These are phyloP conservation scores for Casuarina cunninghamiana DNA, from an alignment of 306 rosid genomes.

Conservation along the genomic window DNA sequence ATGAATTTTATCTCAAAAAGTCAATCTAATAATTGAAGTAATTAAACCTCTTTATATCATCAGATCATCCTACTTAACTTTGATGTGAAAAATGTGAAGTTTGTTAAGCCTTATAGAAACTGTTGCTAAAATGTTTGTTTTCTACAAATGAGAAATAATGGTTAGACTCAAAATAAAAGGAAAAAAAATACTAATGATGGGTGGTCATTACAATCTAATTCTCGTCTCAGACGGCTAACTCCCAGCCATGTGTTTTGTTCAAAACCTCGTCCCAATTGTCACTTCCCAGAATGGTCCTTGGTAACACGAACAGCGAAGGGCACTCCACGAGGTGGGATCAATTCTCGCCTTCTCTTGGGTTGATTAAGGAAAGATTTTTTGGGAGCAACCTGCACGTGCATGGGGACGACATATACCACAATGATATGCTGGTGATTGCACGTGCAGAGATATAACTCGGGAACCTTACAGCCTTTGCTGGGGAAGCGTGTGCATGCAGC, in stretches of 20 bases:
- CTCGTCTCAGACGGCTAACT: too few species aligned
- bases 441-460: not conserved
- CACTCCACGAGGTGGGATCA: not conserved
- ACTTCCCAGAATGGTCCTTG: not conserved
- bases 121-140: too few species aligned
- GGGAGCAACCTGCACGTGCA: not conserved
- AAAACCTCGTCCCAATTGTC: not conserved
- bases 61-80: too few species aligned
- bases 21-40: too few species aligned
- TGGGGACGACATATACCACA: not conserved
- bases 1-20: too few species aligned
- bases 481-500: not conserved
- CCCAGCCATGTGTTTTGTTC: not conserved
- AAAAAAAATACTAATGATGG: too few species aligned
- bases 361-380: not conserved
- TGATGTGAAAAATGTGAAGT: too few species aligned
- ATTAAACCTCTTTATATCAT: too few species aligned
- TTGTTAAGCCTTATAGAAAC: too few species aligned
- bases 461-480: not conserved
- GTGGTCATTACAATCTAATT: too few species aligned
- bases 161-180: too few species aligned
- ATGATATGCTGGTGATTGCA: slow-evolving; percentile 12
- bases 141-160: too few species aligned
- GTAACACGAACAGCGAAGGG: not conserved
- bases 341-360: not conserved